Evolutionary conservation across 495 filamentous ascomycete genomes (phyloP).

Genomic region (Parathielavia appendiculata): DNA sequence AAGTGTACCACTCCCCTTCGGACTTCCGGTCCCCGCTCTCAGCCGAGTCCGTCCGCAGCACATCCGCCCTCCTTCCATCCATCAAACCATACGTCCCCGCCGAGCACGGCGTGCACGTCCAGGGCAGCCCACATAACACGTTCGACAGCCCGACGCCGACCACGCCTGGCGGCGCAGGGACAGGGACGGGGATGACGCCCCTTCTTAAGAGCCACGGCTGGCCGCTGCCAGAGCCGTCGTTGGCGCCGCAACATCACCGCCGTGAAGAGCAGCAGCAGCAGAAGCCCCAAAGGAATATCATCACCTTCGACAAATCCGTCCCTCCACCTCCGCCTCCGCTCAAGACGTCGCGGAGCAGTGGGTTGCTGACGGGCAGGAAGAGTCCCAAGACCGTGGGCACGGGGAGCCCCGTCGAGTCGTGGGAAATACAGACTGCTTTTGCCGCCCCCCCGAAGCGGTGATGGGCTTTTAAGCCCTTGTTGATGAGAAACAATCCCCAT

Average conservation of each 20-base stretch:
- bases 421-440: slow-evolving; percentile 30
- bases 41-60: slow-evolving; percentile 32
- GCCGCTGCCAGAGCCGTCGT: slow-evolving; percentile 16
- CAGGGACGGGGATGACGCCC: slow-evolving; percentile 33
- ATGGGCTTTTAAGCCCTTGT: background rate
- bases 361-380: slow-evolving; percentile 16
- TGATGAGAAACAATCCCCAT: too few species aligned
- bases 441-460: slow-evolving; percentile 26
- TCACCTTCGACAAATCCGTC: background rate
- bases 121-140: background rate
- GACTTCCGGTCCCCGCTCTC: slow-evolving; percentile 31
- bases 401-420: slow-evolving; percentile 27
- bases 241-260: slow-evolving; percentile 11
- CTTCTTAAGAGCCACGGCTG: slow-evolving; percentile 27
- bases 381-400: slow-evolving; percentile 12
- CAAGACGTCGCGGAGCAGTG: slow-evolving; percentile 10
- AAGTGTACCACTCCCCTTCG: slow-evolving; percentile 27
- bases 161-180: background rate
- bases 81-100: slow-evolving; percentile 38
- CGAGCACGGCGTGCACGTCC: slow-evolving; percentile 36
- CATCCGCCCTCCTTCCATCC: slow-evolving; percentile 34
- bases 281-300: background rate
- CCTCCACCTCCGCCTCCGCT: slow-evolving; percentile 12
- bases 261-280: slow-evolving; percentile 16
- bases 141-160: background rate